phyloP scores from a whole-genome alignment of 345 rosid genomes.

The Cardiospermum halicacabum region DNA sequence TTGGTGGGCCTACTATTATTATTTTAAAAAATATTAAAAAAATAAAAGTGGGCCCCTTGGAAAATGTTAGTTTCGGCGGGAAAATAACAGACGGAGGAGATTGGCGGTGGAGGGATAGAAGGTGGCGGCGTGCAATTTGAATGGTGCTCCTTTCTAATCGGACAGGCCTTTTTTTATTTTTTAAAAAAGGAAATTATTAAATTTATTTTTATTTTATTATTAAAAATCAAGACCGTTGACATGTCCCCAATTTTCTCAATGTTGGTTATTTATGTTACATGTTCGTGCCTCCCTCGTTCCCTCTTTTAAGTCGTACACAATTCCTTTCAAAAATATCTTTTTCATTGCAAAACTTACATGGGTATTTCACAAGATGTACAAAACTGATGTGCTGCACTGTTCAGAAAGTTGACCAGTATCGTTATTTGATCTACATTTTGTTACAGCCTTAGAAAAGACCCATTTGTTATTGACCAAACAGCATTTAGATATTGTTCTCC shows the following conservation, averaged over 20 bases:
- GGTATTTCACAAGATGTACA: no score
- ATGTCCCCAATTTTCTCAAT: not conserved
- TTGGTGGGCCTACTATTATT: not conserved
- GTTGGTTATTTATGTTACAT: not conserved
- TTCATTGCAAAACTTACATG: no score
- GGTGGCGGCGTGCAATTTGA: not conserved
- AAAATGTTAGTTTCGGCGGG: constrained; percentile 13
- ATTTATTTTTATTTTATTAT: not conserved
- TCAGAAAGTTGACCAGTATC: no score
- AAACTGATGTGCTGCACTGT: no score
- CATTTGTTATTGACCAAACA: no score
- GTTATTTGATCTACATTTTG: no score
- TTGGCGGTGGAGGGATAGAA: not conserved
- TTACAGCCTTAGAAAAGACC: no score
- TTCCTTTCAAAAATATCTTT: no score
- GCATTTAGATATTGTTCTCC: no score
- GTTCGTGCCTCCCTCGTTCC: constrained; percentile 11
- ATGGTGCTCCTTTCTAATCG: constrained; percentile 31
- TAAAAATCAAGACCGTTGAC: constrained; percentile 4
- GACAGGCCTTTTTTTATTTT: constrained; percentile 20
- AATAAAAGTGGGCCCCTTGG: not conserved
- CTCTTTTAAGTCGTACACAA: no score
- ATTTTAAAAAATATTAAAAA: no score
- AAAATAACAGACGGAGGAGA: constrained; percentile 12
- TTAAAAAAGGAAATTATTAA: not conserved